Base-by-base conservation (phyloP, 2,329 filamentous ascomycete genomes). In the Hypomyces rosellus region DNA sequence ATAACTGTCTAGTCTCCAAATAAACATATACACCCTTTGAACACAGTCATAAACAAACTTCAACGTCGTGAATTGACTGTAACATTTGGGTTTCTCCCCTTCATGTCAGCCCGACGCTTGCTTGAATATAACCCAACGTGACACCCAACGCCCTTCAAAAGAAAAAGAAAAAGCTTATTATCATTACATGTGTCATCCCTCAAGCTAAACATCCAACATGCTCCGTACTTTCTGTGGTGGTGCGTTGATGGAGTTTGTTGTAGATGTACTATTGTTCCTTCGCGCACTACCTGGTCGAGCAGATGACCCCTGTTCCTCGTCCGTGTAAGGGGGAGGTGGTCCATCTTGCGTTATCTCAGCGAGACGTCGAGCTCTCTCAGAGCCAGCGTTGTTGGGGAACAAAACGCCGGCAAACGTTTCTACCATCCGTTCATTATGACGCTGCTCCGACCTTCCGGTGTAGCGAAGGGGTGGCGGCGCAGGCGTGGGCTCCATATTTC, bases 161-260 rank as follows among this genome's bases (percentile, higher is more conserved):
- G n/a, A n/a, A n/a, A n/a, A n/a, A n/a, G n/a, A n/a, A 7, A 30
- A 30, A 30, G 39, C 39, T 20, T 42, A 15, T 18, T 15, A 42
- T 18, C 13, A 15, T 42, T 42, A 13, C 39, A 42, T 42, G 15
- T 18, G 12, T 18, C 13, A 38, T 25, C 30, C 36, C 34, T 8
- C 18, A 25, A 18, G 20, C 37, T 64, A 82, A 13, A 82, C 59
- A 57, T 82, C 79, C 57, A 82, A 56, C 79, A 82, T 82, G 59
- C 79, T 82, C 58, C 67, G 70, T 5, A 81, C 65, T 58, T 78
- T 73, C 59, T 80, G 76, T n/a, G 77, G 76, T 48, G 71, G 72
- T n/a, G 63, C 68, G 6, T 62, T 67, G 12, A 74, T 64, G 5
- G 76, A 80, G 42, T 69, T 63, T n/a, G 65, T 66, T 34, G 77